These are phyloP conservation scores for Sanghuangporus weigelae DNA, from an alignment of 1,284 basidiomycete genomes.

Conservation along the genomic window DNA sequence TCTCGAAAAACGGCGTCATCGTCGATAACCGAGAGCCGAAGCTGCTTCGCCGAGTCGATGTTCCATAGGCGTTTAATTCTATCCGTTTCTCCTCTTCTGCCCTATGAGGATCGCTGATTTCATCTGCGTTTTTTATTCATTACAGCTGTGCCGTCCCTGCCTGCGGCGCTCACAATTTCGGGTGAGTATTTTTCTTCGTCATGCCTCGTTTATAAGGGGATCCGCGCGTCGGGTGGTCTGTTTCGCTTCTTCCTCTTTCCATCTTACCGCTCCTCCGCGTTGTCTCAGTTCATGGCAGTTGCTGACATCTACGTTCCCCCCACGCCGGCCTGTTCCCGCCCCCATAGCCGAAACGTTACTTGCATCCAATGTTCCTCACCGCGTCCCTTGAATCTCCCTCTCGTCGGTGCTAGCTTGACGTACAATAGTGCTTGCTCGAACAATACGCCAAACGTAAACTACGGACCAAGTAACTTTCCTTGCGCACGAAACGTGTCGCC, in stretches of 20 bases:
- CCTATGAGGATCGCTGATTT: conserved; percentile 8
- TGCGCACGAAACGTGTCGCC: conserved; percentile 30
- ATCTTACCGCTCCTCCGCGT: conserved; percentile 22
- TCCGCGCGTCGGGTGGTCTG: conserved; percentile 7
- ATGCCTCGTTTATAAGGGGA: conserved; percentile 5
- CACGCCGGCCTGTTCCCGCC: background rate
- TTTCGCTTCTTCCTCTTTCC: conserved; percentile 10
- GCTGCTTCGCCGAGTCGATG: background rate
- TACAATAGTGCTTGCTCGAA: background rate
- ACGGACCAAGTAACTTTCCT: conserved; percentile 19
- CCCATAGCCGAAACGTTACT: conserved; percentile 58
- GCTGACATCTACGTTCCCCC: conserved; percentile 1
- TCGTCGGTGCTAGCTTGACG: conserved; percentile 24
- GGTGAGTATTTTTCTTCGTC: conserved; percentile 14
- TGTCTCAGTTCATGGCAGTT: conserved; percentile 3
- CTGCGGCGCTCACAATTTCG: conserved; percentile 22
- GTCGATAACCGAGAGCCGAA: background rate
- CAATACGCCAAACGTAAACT: background rate
- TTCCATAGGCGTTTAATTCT: background rate
- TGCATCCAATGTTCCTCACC: conserved; percentile 72
- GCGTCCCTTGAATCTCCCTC: conserved; percentile 35
- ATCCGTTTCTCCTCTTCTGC: background rate
- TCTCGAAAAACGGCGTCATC: background rate
- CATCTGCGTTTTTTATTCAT: conserved; percentile 1
- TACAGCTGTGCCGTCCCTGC: conserved; percentile 14